Evolutionary conservation across 345 rosid species (phyloP).

Genomic region (Reutealis trisperma): DNA sequence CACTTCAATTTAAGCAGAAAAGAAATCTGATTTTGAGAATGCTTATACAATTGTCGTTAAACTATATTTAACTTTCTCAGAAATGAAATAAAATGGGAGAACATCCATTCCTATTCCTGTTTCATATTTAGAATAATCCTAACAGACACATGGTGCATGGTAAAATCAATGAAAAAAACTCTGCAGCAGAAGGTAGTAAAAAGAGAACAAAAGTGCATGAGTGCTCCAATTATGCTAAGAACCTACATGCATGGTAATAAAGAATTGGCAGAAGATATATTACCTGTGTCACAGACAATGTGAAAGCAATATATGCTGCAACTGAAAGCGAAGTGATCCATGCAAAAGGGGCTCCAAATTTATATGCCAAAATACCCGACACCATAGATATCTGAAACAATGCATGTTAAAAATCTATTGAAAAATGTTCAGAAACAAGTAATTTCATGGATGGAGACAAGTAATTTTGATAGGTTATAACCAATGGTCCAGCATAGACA

Average conservation of each 20-base stretch:
- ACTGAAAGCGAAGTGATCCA: constrained; percentile 97
- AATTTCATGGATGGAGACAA: constrained; percentile 12
- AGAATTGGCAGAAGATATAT: constrained; percentile 16
- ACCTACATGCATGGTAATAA: constrained; percentile 3
- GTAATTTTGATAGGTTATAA: neutral
- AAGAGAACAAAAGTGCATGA: neutral
- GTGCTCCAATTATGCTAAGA: constrained; percentile 7
- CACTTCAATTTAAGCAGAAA: no score
- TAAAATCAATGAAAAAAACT: neutral
- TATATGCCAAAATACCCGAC: constrained; percentile 90
- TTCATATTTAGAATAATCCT: neutral
- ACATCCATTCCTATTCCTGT: neutral
- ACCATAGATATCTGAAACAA: constrained; percentile 93
- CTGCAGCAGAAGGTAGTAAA: neutral
- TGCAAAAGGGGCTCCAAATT: constrained; percentile 96
- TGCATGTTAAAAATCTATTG: constrained; percentile 43
- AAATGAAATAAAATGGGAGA: neutral
- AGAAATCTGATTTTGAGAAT: neutral
- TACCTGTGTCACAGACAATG: constrained; percentile 93
- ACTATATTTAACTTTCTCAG: no score
- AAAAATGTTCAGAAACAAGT: constrained; percentile 26
- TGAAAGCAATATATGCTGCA: constrained; percentile 75
- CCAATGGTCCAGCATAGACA: constrained; percentile 2
- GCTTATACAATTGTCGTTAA: neutral
- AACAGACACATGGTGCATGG: neutral